Base-by-base conservation (phyloP, 768 basidiomycete genomes). In the Hericium alpestre region DNA sequence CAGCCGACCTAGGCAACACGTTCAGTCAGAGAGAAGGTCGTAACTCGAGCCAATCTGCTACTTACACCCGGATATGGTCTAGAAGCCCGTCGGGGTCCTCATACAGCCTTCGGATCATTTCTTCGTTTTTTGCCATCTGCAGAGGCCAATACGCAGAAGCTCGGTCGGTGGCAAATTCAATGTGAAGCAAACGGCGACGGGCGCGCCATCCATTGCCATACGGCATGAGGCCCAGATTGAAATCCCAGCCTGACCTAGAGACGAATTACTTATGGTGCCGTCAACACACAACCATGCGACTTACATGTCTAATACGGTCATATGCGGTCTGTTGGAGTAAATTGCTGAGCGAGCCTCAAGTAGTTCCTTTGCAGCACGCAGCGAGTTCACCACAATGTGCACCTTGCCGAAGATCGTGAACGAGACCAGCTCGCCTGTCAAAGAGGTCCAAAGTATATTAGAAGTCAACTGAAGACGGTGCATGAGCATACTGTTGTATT, bases 181-280 rank as follows among this genome's bases (percentile, higher is more conserved):
- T 7, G 23, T 51, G 49, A 18, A 51, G 49, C 32, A 51, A 23
- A n/a, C 49, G 49, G 16, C 70, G 60, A 49, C 69, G 65, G 13
- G 54, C 43, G 39, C 69, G 64, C 73, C 73, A 74, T 51, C 38
- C 32, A 0, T 67, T 60, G 1, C 65, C 67, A 38, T 73, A 69
- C 23, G 58, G 62, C 60, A 69, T 67, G 7, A 72, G 38, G 2
- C 53, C 67, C 6, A 66, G 16, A 58, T 65, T 67, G 52, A 67
- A 70, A 20, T 67, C 61, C 70, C 66, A 73, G 7, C 67, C 71
- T 64, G 67, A 67, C 16, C 72, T 74, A 46, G 20, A 46, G 43
- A 20, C 4, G 20, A 46, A 46, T 46, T 32, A 32, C 32, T 32
- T 7, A 7, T 32, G 32, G 32, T 32, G 32, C 32, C 9, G 32